Conservation (phyloP, 2,329 filamentous ascomycete genomes). For the Aureobasidium sp. region DNA sequence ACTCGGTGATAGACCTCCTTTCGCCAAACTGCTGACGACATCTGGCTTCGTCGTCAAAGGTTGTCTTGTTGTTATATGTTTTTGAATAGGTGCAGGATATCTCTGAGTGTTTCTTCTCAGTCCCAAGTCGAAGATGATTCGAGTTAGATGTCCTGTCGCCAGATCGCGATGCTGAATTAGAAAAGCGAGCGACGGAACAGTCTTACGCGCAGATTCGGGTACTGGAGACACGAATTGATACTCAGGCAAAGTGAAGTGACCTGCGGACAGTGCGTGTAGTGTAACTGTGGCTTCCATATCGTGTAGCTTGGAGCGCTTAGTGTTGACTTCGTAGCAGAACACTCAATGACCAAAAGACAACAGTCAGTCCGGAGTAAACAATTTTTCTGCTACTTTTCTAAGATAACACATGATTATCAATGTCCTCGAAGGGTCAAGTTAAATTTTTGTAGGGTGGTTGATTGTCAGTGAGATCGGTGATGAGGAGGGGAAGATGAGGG, state of each 20-base stretch:
- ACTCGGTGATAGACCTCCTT: constrained; percentile 31
- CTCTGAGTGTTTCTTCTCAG: constrained; percentile 39
- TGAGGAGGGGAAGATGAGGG: neutral
- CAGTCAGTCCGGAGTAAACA: neutral
- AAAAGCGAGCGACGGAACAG: constrained; percentile 49
- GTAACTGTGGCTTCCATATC: neutral
- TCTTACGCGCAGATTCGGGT: constrained; percentile 37
- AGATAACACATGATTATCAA: neutral
- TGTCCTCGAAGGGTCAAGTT: neutral
- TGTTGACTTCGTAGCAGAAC: neutral
- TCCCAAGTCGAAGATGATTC: constrained; percentile 49
- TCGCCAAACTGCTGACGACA: constrained; percentile 33
- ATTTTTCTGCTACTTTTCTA: neutral
- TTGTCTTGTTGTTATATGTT: constrained; percentile 40
- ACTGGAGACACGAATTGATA: constrained; percentile 41
- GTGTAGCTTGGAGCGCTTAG: neutral
- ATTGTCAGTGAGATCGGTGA: neutral
- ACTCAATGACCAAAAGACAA: neutral
- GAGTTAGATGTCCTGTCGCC: constrained; percentile 24
- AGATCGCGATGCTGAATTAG: constrained; percentile 41
- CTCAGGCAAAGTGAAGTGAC: constrained; percentile 42
- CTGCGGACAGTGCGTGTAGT: constrained; percentile 10
- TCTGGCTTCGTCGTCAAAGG: constrained; percentile 42
- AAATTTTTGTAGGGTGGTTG: neutral
- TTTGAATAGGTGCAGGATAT: constrained; percentile 40